Conservation (phyloP, 2,329 filamentous ascomycete genomes). For the Verticillium isaacii region DNA sequence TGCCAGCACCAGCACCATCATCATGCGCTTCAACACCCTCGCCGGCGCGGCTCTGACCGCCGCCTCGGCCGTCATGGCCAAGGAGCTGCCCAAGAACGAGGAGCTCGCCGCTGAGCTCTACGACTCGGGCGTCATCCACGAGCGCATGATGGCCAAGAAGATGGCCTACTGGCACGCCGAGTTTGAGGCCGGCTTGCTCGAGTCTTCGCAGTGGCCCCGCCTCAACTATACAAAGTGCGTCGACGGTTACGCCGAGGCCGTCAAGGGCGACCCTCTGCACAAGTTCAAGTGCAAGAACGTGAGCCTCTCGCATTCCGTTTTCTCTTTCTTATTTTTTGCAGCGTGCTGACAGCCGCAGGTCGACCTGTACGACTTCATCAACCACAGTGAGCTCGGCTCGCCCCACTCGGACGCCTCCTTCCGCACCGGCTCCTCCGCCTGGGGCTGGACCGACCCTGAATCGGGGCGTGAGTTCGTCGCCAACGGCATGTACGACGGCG, state of each 20-base stretch:
- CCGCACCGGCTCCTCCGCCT: constrained; percentile 21
- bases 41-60: constrained; percentile 8
- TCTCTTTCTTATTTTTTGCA: no score
- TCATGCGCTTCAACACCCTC: constrained; percentile 13
- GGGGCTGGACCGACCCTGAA: constrained; percentile 34
- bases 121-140: constrained; percentile 12
- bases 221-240: constrained; percentile 12
- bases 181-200: constrained; percentile 6
- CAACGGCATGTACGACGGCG: constrained; percentile 26
- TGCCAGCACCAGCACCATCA: background rate
- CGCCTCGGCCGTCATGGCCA: constrained; percentile 8
- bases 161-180: constrained; percentile 7
- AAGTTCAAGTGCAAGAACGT: constrained; percentile 22
- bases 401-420: constrained; percentile 12
- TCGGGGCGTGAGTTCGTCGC: constrained; percentile 33
- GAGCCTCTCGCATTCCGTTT: background rate
- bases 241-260: constrained; percentile 10
- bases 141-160: constrained; percentile 12
- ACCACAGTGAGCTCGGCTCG: constrained; percentile 44
- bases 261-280: constrained; percentile 11
- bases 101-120: constrained; percentile 10
- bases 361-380: constrained; percentile 49
- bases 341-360: constrained; percentile 18
- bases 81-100: constrained; percentile 11
- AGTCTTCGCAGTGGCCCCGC: constrained; percentile 10